Conservation (phyloP, 2,329 filamentous ascomycete species). For the Diplodia corticola region DNA sequence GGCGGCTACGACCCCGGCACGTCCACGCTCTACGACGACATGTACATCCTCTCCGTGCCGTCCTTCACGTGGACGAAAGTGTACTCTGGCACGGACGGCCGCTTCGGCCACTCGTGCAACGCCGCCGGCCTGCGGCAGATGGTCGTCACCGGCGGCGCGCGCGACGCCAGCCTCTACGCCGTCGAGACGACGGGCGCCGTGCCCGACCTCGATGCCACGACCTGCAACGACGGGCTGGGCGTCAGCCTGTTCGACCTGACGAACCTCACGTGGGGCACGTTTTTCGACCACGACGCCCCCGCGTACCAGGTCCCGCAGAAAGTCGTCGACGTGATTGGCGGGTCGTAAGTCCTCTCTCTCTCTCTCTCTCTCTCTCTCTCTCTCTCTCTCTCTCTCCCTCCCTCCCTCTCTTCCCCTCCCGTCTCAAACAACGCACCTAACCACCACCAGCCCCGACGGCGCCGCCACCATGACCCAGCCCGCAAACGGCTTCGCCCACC, state of each 20-base stretch:
- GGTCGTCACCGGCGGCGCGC: slow-evolving; percentile 44
- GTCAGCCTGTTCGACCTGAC: slow-evolving; percentile 27
- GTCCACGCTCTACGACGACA: slow-evolving; percentile 42
- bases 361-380: not conserved
- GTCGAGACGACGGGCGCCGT: slow-evolving; percentile 16
- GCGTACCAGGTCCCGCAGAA: not conserved
- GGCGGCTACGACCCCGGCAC: slow-evolving; percentile 46
- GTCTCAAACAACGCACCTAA: not conserved
- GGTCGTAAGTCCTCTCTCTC: not conserved
- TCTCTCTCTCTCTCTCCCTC: too few relatives aligned
- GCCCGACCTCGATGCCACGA: not conserved
- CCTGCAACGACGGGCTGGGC: slow-evolving; percentile 26
- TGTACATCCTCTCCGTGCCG: slow-evolving; percentile 49
- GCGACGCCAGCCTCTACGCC: not conserved
- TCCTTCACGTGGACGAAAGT: slow-evolving; percentile 49
- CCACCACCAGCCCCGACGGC: not conserved
- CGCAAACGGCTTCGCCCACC: slow-evolving; percentile 8
- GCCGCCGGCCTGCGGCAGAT: slow-evolving; percentile 41
- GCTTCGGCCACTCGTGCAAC: slow-evolving; percentile 47
- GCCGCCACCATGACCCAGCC: slow-evolving; percentile 20
- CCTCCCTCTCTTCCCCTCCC: too few relatives aligned
- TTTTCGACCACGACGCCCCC: not conserved
- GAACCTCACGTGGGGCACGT: slow-evolving; percentile 25
- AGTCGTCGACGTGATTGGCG: slow-evolving; percentile 19
- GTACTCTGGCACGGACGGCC: slow-evolving; percentile 38